Evolutionary conservation across 208 protist species (phyloP), one percentile per base, ranked within the genome.

Genomic region (Leptomonas pyrrhocoris): DNA sequence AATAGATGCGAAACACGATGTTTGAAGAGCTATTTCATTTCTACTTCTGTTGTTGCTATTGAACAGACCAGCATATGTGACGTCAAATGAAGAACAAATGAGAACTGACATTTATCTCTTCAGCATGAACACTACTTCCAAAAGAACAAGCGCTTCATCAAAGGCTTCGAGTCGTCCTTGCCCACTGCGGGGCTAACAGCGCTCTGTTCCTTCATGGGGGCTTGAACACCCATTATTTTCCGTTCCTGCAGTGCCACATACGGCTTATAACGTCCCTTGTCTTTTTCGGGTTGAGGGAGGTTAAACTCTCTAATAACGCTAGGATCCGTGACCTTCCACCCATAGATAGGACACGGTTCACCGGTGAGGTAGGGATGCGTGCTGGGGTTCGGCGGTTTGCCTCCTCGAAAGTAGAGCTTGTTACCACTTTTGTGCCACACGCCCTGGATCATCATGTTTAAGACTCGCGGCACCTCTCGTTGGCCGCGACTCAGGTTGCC

Each of bases 401-500:
- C 92, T 27, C 92, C 92, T 30, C 89, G 77, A 75, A 94, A 96
- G 73, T 96, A 96, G 6, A 96, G 68, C 66, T 94, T 94, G 11
- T 81, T 85, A 16, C 92, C 92, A 64, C 89, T 94, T 65, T 96
- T 96, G 77, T 96, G 92, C 88, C 89, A 94, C 45, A 94, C 87
- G 57, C 92, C 92, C 68, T 96, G 92, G 76, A 94, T 93, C 89
- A 96, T 94, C 89, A 94, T 96, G 30, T 56, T 84, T 18, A 96
- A 62, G 23, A 96, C 89, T 30, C 92, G 84, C 1, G 92, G 92
- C 16, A 94, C 75, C 67, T 94, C 78, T 21, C 54, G 78, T 12
- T 76, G 81, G 45, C 59, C 77, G 13, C 83, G 80, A 19, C 81
- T 79, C 46, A 94, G 65, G 74, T 94, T 96, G 25, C 92, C 92